Base-by-base conservation (phyloP, 306 rosid genomes). In the Quercus gilva region DNA sequence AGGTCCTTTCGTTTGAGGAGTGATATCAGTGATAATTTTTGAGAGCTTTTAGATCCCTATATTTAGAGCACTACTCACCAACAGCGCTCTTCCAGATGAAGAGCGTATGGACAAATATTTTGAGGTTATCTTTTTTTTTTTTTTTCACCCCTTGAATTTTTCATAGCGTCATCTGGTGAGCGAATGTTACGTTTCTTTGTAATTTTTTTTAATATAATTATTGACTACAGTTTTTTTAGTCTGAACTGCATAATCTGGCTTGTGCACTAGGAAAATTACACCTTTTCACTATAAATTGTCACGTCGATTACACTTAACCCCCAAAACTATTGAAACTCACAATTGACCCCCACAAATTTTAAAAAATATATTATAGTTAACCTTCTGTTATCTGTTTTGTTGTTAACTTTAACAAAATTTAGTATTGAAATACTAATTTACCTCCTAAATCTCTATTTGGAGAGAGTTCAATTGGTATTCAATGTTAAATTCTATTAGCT, bases 1-100 rank as follows among this genome's bases (percentile, higher is more conserved):
- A 91, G 86, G 85, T 90, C 31, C 75, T 92, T 83, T 77, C 87
- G 1, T 79, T 88, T 73, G 92, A 89, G 71, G 71, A 65, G 25
- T 65, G 71, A 65, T 18, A 23, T 37, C 14, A 59, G 65, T 11
- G 65, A 59, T 59, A 19, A 19, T n/a, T 2, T 28, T 35, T 35
- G n/a, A 45, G 72, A 35, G 15, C 72, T 18, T 31, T 67, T 35
- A n/a, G 51, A 67, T 4, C 13, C 72, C 51, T 67, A 14, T 33
- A 8, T 35, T 67, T 35, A 7, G 53, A 67, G 51, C 51, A 67
- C 51, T 4, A 67, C 18, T 18, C 19, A 35, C 72, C 72, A 45
- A 33, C 25, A 33, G 26, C 52, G 11, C 43, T 13, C 72, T 67
- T 10, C 51, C 17, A 18, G 72, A 18, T 67, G 52, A 67, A 67